phyloP scores from a whole-genome alignment of 2,329 filamentous ascomycete species.

The Huntiella moniliformis region DNA sequence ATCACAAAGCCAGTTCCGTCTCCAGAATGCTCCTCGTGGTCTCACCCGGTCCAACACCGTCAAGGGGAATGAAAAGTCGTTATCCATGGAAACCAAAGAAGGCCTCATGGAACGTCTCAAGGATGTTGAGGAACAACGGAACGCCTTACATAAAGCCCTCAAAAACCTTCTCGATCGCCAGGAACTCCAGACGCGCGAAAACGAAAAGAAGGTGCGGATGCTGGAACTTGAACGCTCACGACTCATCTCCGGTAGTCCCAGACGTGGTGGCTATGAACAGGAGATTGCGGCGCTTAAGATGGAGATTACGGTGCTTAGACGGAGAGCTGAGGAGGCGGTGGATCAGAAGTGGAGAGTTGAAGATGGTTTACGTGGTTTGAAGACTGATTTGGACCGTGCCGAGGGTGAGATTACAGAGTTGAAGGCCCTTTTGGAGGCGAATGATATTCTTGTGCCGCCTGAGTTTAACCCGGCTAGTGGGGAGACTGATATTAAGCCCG shows the following conservation, averaged over 20 bases:
- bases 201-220: constrained; percentile 58
- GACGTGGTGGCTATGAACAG: constrained; percentile 61
- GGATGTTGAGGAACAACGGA: constrained; percentile 82
- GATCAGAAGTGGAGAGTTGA: constrained; percentile 95
- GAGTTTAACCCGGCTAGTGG: constrained; percentile 26
- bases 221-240: constrained; percentile 64
- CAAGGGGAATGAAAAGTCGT: constrained; percentile 21
- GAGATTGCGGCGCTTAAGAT: constrained; percentile 64
- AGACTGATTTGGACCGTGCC: constrained; percentile 91
- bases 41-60: constrained; percentile 43
- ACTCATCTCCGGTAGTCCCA: constrained; percentile 48
- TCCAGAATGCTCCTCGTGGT: constrained; percentile 14
- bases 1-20: constrained; percentile 17
- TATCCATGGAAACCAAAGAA: constrained; percentile 39
- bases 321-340: constrained; percentile 78
- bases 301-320: constrained; percentile 69
- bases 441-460: constrained; percentile 59
- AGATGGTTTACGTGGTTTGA: constrained; percentile 69
- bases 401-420: constrained; percentile 84
- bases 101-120: constrained; percentile 63
- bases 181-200: constrained; percentile 65
- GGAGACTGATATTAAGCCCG: constrained; percentile 17
- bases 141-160: constrained; percentile 74
- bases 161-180: constrained; percentile 74
- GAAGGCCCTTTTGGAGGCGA: constrained; percentile 57